These are phyloP conservation scores for Datisca glomerata DNA, from an alignment of 306 rosid genomes.

Conservation along the genomic window DNA sequence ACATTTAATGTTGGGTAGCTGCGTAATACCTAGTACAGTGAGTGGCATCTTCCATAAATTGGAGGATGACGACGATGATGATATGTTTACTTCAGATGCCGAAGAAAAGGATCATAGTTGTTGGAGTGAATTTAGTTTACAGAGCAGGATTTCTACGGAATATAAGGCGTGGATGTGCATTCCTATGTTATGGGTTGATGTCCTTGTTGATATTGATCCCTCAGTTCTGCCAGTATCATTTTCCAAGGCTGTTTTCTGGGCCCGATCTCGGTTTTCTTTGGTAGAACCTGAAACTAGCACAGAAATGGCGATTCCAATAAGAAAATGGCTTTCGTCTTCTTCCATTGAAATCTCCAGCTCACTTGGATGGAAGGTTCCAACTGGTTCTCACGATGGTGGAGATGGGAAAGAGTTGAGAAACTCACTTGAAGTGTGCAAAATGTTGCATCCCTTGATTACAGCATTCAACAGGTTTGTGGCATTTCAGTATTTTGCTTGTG, in stretches of 20 bases:
- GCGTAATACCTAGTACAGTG: conserved; percentile 21
- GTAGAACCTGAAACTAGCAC: conserved; percentile 48
- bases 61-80: conserved; percentile 37
- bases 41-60: conserved; percentile 25
- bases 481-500: conserved; percentile 11
- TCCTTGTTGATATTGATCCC: conserved; percentile 56
- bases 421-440: conserved; percentile 56
- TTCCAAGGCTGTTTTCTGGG: conserved; percentile 95
- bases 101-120: conserved; percentile 47
- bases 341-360: conserved; percentile 56
- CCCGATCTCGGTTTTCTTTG: conserved; percentile 78
- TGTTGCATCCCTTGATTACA: conserved; percentile 56
- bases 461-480: conserved; percentile 59
- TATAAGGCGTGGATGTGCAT: conserved; percentile 82
- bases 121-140: conserved; percentile 58
- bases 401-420: conserved; percentile 60
- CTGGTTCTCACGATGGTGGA: conserved; percentile 90
- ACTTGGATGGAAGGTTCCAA: conserved; percentile 85
- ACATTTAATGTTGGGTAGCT: conserved; percentile 36
- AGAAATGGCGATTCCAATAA: conserved; percentile 57
- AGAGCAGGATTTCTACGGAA: conserved; percentile 56
- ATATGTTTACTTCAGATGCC: conserved; percentile 20
- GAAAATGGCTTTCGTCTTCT: conserved; percentile 55
- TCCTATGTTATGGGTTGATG: conserved; percentile 91
- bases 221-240: conserved; percentile 66